Evolutionary conservation across 2,329 filamentous ascomycete species (phyloP).

Genomic region (Fusarium tjaetaba): DNA sequence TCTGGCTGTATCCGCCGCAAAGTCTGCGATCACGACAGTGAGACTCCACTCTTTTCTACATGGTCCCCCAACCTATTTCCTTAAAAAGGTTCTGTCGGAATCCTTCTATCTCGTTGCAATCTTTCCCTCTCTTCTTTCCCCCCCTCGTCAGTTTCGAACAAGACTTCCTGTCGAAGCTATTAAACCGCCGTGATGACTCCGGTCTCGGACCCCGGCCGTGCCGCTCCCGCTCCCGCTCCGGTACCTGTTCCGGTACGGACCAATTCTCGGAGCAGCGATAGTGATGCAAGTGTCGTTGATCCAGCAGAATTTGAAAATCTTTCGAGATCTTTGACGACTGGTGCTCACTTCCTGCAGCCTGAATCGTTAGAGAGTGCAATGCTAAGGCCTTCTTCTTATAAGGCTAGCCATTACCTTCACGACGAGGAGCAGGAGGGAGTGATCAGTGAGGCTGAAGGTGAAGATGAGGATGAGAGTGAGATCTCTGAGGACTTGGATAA

Average conservation of each 20-base stretch:
- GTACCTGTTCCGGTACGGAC: conserved; percentile 37
- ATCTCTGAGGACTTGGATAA: conserved; percentile 9
- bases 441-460: conserved; percentile 8
- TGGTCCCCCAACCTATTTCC: conserved; percentile 11
- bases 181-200: conserved; percentile 10
- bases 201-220: conserved; percentile 8
- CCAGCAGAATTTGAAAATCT: conserved; percentile 43
- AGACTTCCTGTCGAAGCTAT: background rate
- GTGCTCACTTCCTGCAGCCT: conserved; percentile 53
- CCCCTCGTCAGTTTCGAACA: background rate
- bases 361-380: conserved; percentile 54
- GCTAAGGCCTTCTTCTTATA: conserved; percentile 44
- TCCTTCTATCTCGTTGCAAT: background rate
- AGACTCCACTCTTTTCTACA: conserved; percentile 29
- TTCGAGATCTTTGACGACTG: conserved; percentile 53
- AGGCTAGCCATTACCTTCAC: conserved; percentile 30
- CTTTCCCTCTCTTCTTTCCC: background rate
- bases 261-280: conserved; percentile 20
- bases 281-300: conserved; percentile 30
- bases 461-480: conserved; percentile 24
- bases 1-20: conserved; percentile 6
- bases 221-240: conserved; percentile 17
- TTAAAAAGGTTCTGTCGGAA: background rate
- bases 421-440: conserved; percentile 20
- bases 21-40: conserved; percentile 42